A percentile compares a stretch with the other conserved stretches of the same genome.
Evolutionary conservation across 1,139 yeast species (phyloP).

Genomic region (Protomyces lactucae-debilis): DNA sequence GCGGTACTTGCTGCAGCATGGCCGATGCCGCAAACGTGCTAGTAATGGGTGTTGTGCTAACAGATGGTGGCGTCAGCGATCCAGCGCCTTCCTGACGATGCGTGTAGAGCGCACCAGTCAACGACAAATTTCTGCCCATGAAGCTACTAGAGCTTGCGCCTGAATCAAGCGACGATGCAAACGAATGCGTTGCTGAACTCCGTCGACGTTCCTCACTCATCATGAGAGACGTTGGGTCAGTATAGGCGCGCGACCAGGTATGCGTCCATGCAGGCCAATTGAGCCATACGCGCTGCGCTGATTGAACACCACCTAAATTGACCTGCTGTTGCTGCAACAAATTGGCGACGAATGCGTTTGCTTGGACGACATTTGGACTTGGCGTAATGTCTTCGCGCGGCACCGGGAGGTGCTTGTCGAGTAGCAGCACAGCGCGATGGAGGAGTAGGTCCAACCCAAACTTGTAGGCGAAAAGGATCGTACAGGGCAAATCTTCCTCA

Average conservation of each 20-base stretch:
- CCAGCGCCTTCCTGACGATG: background rate
- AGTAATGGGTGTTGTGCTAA: background rate
- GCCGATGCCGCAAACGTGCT: background rate
- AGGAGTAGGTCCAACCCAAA: conserved; percentile 8
- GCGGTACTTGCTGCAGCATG: background rate
- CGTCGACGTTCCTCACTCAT: background rate
- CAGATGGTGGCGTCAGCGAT: background rate
- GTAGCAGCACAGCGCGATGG: background rate
- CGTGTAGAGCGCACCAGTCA: background rate
- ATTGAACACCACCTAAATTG: background rate
- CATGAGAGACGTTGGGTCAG: background rate
- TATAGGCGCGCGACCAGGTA: background rate
- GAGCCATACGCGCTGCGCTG: background rate
- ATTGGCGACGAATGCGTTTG: conserved; percentile 1
- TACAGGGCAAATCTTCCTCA: conserved; percentile 1
- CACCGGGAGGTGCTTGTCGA: background rate
- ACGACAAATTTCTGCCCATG: background rate
- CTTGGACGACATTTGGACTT: conserved; percentile 5
- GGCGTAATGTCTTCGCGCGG: background rate
- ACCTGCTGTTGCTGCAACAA: background rate
- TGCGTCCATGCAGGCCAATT: background rate
- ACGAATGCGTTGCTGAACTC: background rate
- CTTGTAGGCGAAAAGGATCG: conserved; percentile 9
- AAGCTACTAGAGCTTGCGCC: background rate
- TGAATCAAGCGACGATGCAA: background rate